phyloP scores from a whole-genome alignment of 345 rosid genomes.

The Populus davidiana region DNA sequence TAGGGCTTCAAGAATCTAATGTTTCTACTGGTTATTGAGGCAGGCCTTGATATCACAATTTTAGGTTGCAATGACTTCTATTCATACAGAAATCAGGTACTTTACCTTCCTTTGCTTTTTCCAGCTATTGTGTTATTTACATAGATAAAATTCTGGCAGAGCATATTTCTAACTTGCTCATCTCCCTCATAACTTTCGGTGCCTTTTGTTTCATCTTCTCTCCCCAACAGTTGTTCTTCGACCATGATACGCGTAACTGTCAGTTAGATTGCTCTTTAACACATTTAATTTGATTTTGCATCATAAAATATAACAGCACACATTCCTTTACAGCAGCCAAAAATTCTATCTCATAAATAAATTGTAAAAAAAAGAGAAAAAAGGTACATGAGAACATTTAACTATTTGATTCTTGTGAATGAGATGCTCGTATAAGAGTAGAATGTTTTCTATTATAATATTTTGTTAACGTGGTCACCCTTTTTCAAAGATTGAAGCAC shows the following conservation, averaged over 20 bases:
- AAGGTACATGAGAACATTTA: not conserved
- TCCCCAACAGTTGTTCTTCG: not conserved
- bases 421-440: not conserved
- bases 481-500: constrained; percentile 67
- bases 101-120: not conserved
- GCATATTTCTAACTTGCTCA: not conserved
- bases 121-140: not conserved
- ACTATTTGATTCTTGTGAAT: not conserved
- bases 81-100: constrained; percentile 86
- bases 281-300: not conserved
- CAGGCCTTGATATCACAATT: constrained; percentile 89
- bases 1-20: constrained; percentile 25
- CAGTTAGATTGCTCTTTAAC: not conserved
- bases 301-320: not conserved
- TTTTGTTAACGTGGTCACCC: constrained; percentile 15
- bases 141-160: not conserved
- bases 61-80: constrained; percentile 95
- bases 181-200: not conserved
- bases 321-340: not conserved
- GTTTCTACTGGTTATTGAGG: constrained; percentile 24
- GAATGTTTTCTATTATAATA: constrained; percentile 6
- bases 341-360: not conserved
- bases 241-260: not conserved
- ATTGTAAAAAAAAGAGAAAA: not conserved
- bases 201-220: not conserved